Evolutionary conservation across 164 flowering plant genomes (phyloP).

Genomic region (Vitis rupestris): DNA sequence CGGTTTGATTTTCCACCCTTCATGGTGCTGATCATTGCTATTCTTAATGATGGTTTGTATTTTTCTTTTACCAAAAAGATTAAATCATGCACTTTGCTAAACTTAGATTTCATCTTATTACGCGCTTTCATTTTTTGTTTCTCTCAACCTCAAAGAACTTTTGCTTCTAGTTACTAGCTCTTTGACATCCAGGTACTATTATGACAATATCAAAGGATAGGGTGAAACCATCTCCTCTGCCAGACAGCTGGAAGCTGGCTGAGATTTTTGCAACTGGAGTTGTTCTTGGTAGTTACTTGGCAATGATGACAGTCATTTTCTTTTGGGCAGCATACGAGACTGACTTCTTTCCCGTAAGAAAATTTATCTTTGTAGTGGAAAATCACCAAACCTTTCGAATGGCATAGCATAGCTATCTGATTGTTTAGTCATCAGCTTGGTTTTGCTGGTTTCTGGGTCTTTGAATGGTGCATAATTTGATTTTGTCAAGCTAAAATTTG

Average conservation of each 20-base stretch:
- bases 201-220: slow-evolving; percentile 95
- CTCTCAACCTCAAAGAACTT: neutral
- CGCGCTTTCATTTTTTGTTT: neutral
- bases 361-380: neutral
- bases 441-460: too few species aligned
- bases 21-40: slow-evolving; percentile 93
- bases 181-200: slow-evolving; percentile 68
- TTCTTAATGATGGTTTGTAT: slow-evolving; percentile 80
- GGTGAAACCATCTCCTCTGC: slow-evolving; percentile 85
- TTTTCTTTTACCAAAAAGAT: neutral
- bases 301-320: slow-evolving; percentile 91
- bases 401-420: neutral
- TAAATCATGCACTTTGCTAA: too few species aligned
- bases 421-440: neutral
- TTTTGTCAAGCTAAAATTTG: too few species aligned
- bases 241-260: slow-evolving; percentile 91
- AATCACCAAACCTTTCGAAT: neutral
- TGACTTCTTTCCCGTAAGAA: slow-evolving; percentile 79
- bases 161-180: slow-evolving; percentile 6
- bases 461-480: too few species aligned
- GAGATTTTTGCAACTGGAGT: slow-evolving; percentile 89
- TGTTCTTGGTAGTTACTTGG: slow-evolving; percentile 83
- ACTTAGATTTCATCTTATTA: too few species aligned
- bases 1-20: slow-evolving; percentile 91
- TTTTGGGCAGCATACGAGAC: slow-evolving; percentile 91